Conservation (phyloP, 768 basidiomycete species). For the Kwoniella sp. region DNA sequence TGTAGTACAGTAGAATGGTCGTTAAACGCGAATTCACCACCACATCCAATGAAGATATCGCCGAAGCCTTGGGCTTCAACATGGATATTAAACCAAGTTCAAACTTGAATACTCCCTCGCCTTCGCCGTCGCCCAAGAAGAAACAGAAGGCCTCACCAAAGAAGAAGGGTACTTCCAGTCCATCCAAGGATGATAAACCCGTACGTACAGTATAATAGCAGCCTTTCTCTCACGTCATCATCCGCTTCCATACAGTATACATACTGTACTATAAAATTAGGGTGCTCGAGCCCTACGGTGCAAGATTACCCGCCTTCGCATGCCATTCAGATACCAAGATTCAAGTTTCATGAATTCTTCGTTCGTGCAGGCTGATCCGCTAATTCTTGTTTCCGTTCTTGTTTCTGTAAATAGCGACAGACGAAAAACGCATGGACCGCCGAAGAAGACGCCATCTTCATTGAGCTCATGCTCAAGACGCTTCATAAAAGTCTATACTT, state of each 20-base stretch:
- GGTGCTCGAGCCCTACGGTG: too few relatives aligned
- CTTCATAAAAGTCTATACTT: constrained; percentile 21
- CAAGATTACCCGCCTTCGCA: too few relatives aligned
- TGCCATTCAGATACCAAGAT: too few relatives aligned
- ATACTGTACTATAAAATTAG: too few relatives aligned
- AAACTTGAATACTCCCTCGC: background rate
- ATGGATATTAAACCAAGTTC: background rate
- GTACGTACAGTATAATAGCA: too few relatives aligned
- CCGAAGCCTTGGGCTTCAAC: background rate
- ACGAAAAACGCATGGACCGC: constrained; percentile 29
- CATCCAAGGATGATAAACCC: background rate
- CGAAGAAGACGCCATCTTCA: constrained; percentile 37
- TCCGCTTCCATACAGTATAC: too few relatives aligned
- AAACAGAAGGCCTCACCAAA: background rate
- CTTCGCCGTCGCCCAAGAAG: background rate
- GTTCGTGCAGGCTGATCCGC: too few relatives aligned
- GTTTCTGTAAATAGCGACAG: too few relatives aligned
- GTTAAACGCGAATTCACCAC: background rate
- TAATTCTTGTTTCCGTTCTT: background rate
- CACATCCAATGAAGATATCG: background rate
- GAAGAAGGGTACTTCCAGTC: background rate
- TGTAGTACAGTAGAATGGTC: too few relatives aligned
- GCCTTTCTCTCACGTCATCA: background rate
- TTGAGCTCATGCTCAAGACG: constrained; percentile 26
- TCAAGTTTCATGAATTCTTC: too few relatives aligned